Evolutionary conservation across 805 yeast genomes (phyloP), one percentile per base, ranked within the genome.

Genomic region (Yamadazyma paraphyllophila): DNA sequence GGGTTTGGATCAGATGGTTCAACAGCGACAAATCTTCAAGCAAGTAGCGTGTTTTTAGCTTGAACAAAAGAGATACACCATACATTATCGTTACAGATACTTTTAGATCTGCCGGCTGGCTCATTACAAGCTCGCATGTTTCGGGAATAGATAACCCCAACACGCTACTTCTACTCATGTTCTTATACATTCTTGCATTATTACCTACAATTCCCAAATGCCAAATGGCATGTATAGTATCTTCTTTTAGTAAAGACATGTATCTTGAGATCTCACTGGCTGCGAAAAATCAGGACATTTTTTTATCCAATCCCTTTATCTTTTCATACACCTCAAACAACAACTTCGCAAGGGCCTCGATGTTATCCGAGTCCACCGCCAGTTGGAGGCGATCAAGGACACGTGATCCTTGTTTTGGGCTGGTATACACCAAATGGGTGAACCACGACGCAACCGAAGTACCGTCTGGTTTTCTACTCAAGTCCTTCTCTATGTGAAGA

Each of bases 1-100:
- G 24, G 24, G 24, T 20, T 20, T 20, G 24, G 24, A 20, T 20
- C 24, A 20, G 24, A 6, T 20, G 24, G 3, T 20, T 20, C 24
- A 20, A 20, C 24, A 20, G 24, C 3, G 51, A 48, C 2, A 65
- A 42, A 43, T 71, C 76, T 15, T 53, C 54, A n/a, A 66, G 68
- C 50, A 76, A 69, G 51, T 71, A 73, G 3, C 71, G 72, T 0
- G 76, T 69, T 55, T 82, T 77, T 24, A 75, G 73, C 46, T 68
- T 76, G 55, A 76, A 77, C 24, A 73, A 64, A 37, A 80, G 50
- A 1, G 78, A 62, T 1, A 77, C 61, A 0, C 85, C 85, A 51
- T 73, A 69, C 45, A 80, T 55, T 8, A 80, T 57, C 41, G 60
- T 71, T 0, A 82, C 73, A 0, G 67, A 58, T 13, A 68, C 60